Evolutionary conservation across 1,284 basidiomycete species (phyloP), one percentile per base, ranked within the genome.

Genomic region (Trichosporon sp.): DNA sequence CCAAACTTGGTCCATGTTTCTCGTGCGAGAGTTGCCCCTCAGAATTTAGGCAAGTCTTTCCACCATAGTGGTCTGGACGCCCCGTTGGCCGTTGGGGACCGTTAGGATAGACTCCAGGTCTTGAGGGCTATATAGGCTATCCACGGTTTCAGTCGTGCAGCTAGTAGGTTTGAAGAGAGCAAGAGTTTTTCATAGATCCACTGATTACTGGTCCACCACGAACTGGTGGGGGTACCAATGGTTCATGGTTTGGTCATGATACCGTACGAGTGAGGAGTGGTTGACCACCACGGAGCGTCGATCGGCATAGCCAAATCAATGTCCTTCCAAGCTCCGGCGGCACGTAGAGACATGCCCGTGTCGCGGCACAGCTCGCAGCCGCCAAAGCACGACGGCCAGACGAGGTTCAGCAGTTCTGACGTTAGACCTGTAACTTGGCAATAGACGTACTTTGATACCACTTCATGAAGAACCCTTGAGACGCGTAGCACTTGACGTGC

Each of bases 291-390:
- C 21, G 69, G 68, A 60, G 70, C 67, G 51, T 70, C 69, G 18
- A 60, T 56, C 1, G 71, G 71, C 69, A 67, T 68, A 13, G 71
- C 69, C 27, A 72, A 66, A 44, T 72, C 71, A 27, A 72, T 62
- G 3, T 64, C 51, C 8, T 42, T 56, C 71, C 71, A 72, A 4
- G 42, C 18, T 3, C 71, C 71, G 13, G 71, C 71, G 8, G 32
- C 51, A 15, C 35, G 62, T 2, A 72, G 67, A 0, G 56, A 31
- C 65, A n/a, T 27, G 5, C 62, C 35, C 0, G 71, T 72, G 64
- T 69, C 60, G 9, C 71, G 67, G 53, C 71, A 70, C 18, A 72
- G 58, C 21, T 72, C 31, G 60, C 71, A 72, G 18, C 71, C 71
- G 12, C 71, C 71, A 31, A 72, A 60, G 34, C 60, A 65, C 2